phyloP scores from a whole-genome alignment of 2,329 filamentous ascomycete genomes.

The Septoria petroselini region DNA sequence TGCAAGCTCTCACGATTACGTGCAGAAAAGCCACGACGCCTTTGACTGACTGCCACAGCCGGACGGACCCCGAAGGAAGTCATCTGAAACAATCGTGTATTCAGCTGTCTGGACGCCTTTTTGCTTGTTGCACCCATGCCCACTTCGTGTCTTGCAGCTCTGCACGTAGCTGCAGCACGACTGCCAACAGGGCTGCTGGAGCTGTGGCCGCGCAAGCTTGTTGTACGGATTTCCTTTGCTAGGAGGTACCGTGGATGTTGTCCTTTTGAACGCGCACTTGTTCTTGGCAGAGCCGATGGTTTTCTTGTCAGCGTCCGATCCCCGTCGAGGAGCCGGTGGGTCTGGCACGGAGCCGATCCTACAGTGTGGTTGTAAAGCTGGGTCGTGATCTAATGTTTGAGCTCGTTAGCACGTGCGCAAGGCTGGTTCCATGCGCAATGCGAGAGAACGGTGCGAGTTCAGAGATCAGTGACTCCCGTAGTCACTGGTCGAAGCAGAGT shows the following conservation, averaged over 20 bases:
- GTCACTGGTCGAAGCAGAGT: background rate
- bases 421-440: no score
- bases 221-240: background rate
- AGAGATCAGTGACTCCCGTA: slow-evolving; percentile 1
- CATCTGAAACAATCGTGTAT: background rate
- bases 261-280: background rate
- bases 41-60: background rate
- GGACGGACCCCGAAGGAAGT: background rate
- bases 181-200: no score
- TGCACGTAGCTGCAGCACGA: background rate
- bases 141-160: background rate
- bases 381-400: background rate
- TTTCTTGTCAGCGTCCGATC: background rate
- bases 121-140: background rate
- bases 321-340: no score
- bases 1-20: background rate
- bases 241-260: background rate
- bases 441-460: background rate
- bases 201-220: background rate
- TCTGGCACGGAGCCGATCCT: no score
- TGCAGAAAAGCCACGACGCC: background rate
- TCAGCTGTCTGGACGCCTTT: background rate
- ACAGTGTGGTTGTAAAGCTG: background rate
- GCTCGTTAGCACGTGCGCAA: no score
- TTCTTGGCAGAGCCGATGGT: background rate